Evolutionary conservation across 2,329 filamentous ascomycete genomes (phyloP).

Genomic region (Penicillium freii): DNA sequence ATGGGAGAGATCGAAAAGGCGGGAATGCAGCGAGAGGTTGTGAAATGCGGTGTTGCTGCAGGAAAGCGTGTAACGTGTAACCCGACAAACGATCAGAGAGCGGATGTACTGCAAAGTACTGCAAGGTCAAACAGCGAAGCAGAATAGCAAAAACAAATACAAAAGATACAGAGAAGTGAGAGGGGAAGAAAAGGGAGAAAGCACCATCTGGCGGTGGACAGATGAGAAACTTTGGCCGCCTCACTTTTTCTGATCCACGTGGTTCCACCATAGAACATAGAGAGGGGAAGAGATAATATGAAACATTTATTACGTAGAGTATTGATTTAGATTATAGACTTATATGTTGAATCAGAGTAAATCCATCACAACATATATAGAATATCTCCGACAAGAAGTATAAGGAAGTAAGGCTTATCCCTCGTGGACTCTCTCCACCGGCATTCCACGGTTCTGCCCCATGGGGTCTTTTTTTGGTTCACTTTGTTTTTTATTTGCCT

Average conservation of each 20-base stretch:
- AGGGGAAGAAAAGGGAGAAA: constrained; percentile 16
- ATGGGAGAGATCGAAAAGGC: constrained; percentile 3
- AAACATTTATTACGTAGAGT: neutral
- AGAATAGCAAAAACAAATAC: neutral
- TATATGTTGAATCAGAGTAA: neutral
- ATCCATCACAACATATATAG: neutral
- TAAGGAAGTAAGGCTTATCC: constrained; percentile 9
- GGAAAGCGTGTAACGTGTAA: constrained; percentile 9
- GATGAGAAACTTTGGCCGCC: constrained; percentile 20
- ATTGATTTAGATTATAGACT: neutral
- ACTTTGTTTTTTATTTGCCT: neutral
- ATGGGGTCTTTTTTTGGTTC: constrained; percentile 15
- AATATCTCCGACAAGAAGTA: neutral
- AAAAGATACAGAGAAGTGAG: neutral
- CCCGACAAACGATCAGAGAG: neutral
- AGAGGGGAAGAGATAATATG: neutral
- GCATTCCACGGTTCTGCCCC: constrained; percentile 29
- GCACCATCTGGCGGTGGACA: constrained; percentile 24
- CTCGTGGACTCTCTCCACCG: constrained; percentile 24
- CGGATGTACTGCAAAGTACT: neutral
- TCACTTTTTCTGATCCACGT: constrained; percentile 28
- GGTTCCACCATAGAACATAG: constrained; percentile 10
- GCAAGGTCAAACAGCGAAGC: neutral
- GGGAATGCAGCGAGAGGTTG: neutral
- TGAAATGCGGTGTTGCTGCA: constrained; percentile 10